Evolutionary conservation across 2,329 filamentous ascomycete species (phyloP), one percentile per base, ranked within the genome.

Genomic region (Penicillium sp.): DNA sequence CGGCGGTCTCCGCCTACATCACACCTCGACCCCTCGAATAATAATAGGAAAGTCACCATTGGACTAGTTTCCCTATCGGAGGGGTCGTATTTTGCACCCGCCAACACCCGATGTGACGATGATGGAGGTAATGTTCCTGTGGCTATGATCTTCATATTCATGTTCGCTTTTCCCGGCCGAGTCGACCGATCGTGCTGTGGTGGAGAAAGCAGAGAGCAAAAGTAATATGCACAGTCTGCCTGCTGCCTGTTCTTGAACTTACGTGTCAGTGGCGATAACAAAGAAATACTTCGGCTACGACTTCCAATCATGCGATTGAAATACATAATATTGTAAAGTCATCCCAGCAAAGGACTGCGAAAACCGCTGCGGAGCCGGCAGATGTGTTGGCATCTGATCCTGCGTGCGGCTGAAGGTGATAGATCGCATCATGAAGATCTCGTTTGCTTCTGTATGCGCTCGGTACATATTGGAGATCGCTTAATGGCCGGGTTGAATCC

Each of bases 1-100:
- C 57, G 59, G 57, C 59, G 59, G 55, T 55, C 57, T 62, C 59
- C 59, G 59, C 39, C 55, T 51, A 34, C 29, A 24, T 9, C 23
- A 10, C 4, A 45, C n/a, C 47, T 28, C 51, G 37, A 51, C 43
- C 31, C 46, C 19, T 28, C 47, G 51, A 51, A 52, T 52, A 46
- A 39, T 23, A 49, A 50, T 56, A 54, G 48, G 48, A 52, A 29
- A 6, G n/a, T 23, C 2, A 28, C 24, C 39, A 51, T 21, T 54
- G 19, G 23, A 34, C 18, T 28, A 10, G 57, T 62, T 62, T 62
- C 36, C 57, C 59, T 60, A 60, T 60, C 59, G 43, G n/a, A 10
- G 23, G 31, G 10, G 24, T 4, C 28, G 14, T 11, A 16, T 3
- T 43, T 18, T 26, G 13, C 34, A 24, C 13, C 26, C 42, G 42